Base-by-base conservation (phyloP, 1,139 yeast species). In the Geotrichum reessii region DNA sequence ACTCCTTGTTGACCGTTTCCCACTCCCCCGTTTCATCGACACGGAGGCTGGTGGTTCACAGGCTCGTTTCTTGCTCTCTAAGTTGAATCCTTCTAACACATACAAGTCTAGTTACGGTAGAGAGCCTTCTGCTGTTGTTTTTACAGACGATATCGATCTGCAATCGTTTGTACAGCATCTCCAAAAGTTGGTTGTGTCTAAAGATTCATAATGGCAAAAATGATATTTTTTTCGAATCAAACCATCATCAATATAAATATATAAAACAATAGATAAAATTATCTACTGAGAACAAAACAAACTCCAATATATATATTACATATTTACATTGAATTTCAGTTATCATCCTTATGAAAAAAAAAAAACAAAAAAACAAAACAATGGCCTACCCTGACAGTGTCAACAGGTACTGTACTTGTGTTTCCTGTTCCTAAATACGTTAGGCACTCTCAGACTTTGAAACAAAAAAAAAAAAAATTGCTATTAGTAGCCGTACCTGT, bases 31-130 rank as follows among this genome's bases (percentile, higher is more conserved):
- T 63, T 85, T 84, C 65, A 83, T 85, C 59, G 89, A 85, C 67
- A 83, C 88, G 53, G 88, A 85, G 64, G 89, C 85, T 66, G 87
- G 89, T 52, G 91, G 90, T 1, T 83, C 88, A 0, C 93, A 86
- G 66, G 90, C 93, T 0, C 77, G 95, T 68, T 87, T 87, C 69
- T 75, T 87, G 62, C 81, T 84, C 79, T 86, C 91, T 2, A 84
- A 85, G 69, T 75, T 87, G 66, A 87, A 86, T 69, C 95, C 95
- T 19, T 81, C 89, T 25, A 82, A 85, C 12, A 81, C 82, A 52
- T 84, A 84, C 65, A 78, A 81, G 44, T 73, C 53, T 67, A 74
- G 62, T 75, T 58, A 60, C 67, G 74, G 68, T 69, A 72, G 72
- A 70, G 63, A 60, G 19, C 63, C 64, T 24, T 61, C 63, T 4